A percentile compares a stretch with the other conserved stretches of the same genome.
These are phyloP conservation scores for Colletotrichum shisoi DNA, from an alignment of 2,329 filamentous ascomycete genomes.

Conservation along the genomic window DNA sequence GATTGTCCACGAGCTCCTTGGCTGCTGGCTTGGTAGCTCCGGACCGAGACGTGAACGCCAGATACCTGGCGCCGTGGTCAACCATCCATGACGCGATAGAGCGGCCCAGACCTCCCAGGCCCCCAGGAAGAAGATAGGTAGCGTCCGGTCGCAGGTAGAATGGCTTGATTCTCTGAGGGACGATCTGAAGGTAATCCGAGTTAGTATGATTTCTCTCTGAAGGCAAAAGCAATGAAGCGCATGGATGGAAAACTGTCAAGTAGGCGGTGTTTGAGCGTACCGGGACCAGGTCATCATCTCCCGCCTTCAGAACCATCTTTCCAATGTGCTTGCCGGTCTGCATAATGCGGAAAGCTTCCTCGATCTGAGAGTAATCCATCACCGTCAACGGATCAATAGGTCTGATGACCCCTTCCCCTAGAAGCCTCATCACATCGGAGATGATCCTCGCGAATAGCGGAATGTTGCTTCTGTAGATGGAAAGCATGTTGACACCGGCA, in stretches of 20 bases:
- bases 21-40: constrained; percentile 14
- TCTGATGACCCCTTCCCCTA: too few relatives aligned
- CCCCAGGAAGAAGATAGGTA: constrained; percentile 45
- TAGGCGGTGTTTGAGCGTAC: too few relatives aligned
- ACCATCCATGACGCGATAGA: constrained; percentile 44
- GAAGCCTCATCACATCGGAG: too few relatives aligned
- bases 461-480: too few relatives aligned
- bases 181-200: not conserved
- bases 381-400: too few relatives aligned
- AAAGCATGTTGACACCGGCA: too few relatives aligned
- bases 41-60: constrained; percentile 46
- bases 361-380: constrained; percentile 29
- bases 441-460: too few relatives aligned
- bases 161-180: not conserved
- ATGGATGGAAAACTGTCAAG: too few relatives aligned
- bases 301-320: constrained; percentile 47
- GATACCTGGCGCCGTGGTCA: constrained; percentile 42
- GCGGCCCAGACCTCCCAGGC: constrained; percentile 45
- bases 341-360: constrained; percentile 47
- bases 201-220: too few relatives aligned
- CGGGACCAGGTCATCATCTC: constrained; percentile 28
- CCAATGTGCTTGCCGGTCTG: constrained; percentile 51
- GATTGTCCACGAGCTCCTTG: constrained; percentile 31
- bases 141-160: constrained; percentile 1
- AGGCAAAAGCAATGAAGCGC: too few relatives aligned